Conservation (phyloP, 2,329 filamentous ascomycete genomes). For the Fusarium pseudonygamai region DNA sequence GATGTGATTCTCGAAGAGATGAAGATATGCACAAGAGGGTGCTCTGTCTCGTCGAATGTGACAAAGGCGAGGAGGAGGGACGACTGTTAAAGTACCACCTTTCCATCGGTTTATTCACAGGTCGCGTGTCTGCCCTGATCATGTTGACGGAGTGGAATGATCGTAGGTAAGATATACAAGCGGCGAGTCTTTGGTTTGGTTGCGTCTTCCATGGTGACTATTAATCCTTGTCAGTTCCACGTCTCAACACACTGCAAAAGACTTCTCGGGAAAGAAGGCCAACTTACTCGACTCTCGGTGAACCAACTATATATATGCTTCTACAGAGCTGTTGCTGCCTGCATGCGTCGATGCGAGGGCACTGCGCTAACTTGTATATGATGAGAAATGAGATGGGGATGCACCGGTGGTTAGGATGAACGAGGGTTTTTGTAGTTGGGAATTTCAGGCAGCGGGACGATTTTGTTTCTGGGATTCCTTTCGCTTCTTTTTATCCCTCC, state of each 20-base stretch:
- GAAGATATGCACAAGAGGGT: neutral
- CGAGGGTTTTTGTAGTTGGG: neutral
- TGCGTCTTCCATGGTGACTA: neutral
- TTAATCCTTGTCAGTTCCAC: neutral
- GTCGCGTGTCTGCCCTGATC: too few relatives aligned
- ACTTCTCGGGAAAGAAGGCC: neutral
- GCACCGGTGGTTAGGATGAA: neutral
- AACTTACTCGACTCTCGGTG: neutral
- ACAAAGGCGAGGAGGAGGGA: too few relatives aligned
- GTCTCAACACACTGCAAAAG: rapidly evolving
- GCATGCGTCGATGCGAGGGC: neutral
- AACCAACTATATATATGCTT: neutral
- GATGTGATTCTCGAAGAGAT: neutral
- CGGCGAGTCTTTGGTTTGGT: too few relatives aligned
- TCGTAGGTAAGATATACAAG: neutral
- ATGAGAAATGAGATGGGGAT: neutral
- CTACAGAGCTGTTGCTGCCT: neutral
- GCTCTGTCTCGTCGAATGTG: too few relatives aligned
- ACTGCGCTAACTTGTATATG: neutral
- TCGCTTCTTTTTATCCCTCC: neutral
- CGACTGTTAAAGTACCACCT: too few relatives aligned
- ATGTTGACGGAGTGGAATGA: too few relatives aligned
- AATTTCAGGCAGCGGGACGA: neutral
- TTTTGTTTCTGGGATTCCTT: neutral
- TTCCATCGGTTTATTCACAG: too few relatives aligned